These are phyloP conservation scores for Fagopyrum homotropicum DNA, from an alignment of 148 eudicot genomes.

Conservation along the genomic window DNA sequence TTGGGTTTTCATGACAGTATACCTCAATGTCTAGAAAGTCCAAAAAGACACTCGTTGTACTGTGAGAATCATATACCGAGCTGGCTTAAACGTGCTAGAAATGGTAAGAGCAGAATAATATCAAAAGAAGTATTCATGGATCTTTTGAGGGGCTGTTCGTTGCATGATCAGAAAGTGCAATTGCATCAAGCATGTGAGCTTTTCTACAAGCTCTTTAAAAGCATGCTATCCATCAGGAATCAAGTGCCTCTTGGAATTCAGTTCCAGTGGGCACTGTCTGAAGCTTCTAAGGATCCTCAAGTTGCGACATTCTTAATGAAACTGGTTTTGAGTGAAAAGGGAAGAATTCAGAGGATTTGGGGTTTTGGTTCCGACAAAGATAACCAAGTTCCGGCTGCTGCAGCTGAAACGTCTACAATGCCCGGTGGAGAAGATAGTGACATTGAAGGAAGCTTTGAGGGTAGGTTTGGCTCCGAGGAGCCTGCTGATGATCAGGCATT, in stretches of 20 bases:
- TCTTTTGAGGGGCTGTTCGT: slow-evolving; percentile 56
- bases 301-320: slow-evolving; percentile 54
- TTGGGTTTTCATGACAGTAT: slow-evolving; percentile 33
- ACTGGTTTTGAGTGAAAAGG: slow-evolving; percentile 73
- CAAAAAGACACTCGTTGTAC: slow-evolving; percentile 61
- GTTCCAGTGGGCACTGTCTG: slow-evolving; percentile 83
- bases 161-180: slow-evolving; percentile 57
- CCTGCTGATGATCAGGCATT: slow-evolving; percentile 57
- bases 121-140: slow-evolving; percentile 88
- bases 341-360: slow-evolving; percentile 66
- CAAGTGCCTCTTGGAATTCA: slow-evolving; percentile 87
- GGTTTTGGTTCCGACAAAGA: slow-evolving; percentile 39
- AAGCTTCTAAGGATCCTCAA: slow-evolving; percentile 77
- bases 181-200: slow-evolving; percentile 93
- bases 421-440: slow-evolving; percentile 28
- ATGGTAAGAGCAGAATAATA: slow-evolving; percentile 87
- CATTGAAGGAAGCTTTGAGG: slow-evolving; percentile 39
- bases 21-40: slow-evolving; percentile 53
- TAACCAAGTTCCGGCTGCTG: slow-evolving; percentile 21
- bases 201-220: slow-evolving; percentile 78
- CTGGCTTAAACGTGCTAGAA: slow-evolving; percentile 99
- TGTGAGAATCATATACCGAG: slow-evolving; percentile 91
- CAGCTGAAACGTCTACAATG: slow-evolving; percentile 21
- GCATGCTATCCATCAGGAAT: slow-evolving; percentile 64
- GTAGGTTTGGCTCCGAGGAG: slow-evolving; percentile 65